Evolutionary conservation across 1,284 basidiomycete genomes (phyloP), one percentile per base, ranked within the genome.

Genomic region (Rhizoctonia solani): DNA sequence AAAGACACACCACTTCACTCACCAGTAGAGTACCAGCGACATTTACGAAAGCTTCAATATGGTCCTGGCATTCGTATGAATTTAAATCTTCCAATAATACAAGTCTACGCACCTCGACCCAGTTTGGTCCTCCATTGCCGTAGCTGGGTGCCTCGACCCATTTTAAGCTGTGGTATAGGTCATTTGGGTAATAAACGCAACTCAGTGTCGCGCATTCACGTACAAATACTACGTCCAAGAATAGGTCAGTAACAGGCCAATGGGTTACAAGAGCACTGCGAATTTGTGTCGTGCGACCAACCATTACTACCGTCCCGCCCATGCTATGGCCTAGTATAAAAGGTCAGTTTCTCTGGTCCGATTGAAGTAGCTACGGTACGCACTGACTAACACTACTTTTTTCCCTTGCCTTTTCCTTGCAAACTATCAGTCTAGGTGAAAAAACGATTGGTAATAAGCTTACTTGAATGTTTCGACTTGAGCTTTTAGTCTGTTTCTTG

Each of bases 91-190:
- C 32, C 32, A 34, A 37, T n/a, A 14, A 49, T 44, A 39, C 39
- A 4, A n/a, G 50, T 42, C 49, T 37, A 70, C 79, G 61, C 68
- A 90, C 90, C 81, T 98, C 95, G 16, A 97, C 93, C 97, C 97
- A 99, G 32, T 85, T 80, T 1, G 87, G 80, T 1, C 96, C 97
- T 16, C 94, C 96, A 2, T 87, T 86, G 3, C 96, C 96, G 72
- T 90, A 90, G 53, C 81, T 77, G 19, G 89, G 85, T 0, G 93
- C 89, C 77, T 99, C 97, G 0, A 97, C 95, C 97, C 96, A 98
- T 81, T 98, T 98, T 74, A 94, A 83, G 75, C 92, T 94, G 69
- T 1, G 14, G 47, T 6, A 4, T 49, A 16, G 1, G 39, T 54
- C 14, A 65, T 21, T 34, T 3, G 11, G 13, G 42, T 23, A 41